Conservation (phyloP, 1,139 yeast genomes). For the Kurtzmaniella quercitrusa region DNA sequence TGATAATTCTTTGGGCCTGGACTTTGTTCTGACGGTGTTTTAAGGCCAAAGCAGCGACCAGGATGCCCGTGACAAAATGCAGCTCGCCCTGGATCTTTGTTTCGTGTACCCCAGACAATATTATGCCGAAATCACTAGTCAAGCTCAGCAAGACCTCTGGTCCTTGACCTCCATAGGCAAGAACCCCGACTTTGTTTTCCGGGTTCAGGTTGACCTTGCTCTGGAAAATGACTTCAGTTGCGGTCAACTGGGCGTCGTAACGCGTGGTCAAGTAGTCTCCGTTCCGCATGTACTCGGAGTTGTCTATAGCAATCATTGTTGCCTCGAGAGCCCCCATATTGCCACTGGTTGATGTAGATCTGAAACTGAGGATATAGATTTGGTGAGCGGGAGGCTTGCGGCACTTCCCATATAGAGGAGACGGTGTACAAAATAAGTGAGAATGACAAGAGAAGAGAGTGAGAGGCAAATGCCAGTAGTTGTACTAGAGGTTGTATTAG, state of each 20-base stretch:
- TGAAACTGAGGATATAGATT: neutral
- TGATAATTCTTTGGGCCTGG: conserved; percentile 86
- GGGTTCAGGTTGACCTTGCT: conserved; percentile 87
- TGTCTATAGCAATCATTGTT: conserved; percentile 90
- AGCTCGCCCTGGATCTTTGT: conserved; percentile 66
- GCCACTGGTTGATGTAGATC: neutral
- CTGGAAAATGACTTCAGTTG: conserved; percentile 86
- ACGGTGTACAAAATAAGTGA: neutral
- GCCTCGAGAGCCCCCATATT: conserved; percentile 69
- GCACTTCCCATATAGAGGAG: neutral
- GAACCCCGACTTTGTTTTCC: conserved; percentile 87
- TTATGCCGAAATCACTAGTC: conserved; percentile 83
- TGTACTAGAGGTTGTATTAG: too few species aligned
- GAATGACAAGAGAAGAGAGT: too few species aligned
- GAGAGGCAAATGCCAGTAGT: too few species aligned
- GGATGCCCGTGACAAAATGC: conserved; percentile 80
- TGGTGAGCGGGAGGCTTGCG: neutral
- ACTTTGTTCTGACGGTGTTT: conserved; percentile 94
- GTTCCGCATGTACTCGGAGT: conserved; percentile 92
- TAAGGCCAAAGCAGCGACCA: conserved; percentile 94
- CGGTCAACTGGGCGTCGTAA: conserved; percentile 88
- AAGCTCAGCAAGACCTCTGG: conserved; percentile 86
- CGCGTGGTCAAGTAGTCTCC: conserved; percentile 91
- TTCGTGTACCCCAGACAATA: conserved; percentile 83
- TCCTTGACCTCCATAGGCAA: conserved; percentile 82